A percentile compares a stretch with the other conserved stretches of the same genome.
Conservation (phyloP, 148 eudicot species). For the Camellia granthamiana region DNA sequence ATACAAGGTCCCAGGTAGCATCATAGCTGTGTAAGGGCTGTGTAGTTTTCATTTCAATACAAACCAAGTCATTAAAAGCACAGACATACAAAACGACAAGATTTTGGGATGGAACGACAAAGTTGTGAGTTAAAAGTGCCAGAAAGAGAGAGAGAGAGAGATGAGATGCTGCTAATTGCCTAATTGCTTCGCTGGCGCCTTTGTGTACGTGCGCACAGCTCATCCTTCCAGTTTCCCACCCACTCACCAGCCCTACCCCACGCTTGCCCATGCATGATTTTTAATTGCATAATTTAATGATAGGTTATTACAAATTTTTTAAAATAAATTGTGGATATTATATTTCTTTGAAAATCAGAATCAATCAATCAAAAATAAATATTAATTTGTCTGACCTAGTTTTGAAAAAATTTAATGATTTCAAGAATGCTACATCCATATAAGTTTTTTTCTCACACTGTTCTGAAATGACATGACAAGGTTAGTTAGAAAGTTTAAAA, state of each 20-base stretch:
- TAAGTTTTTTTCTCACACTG: too few relatives aligned
- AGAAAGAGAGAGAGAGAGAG: not conserved
- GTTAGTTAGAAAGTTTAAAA: too few relatives aligned
- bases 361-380: too few relatives aligned
- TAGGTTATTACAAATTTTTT: not conserved
- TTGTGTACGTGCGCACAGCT: conserved; percentile 40
- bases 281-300: not conserved
- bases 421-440: too few relatives aligned
- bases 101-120: not conserved
- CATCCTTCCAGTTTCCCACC: not conserved
- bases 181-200: conserved; percentile 11
- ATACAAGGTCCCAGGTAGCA: too few relatives aligned
- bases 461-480: too few relatives aligned
- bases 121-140: conserved; percentile 3
- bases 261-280: conserved; percentile 22
- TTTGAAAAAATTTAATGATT: too few relatives aligned
- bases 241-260: not conserved
- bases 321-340: not conserved
- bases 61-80: not conserved
- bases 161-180: conserved; percentile 11
- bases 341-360: too few relatives aligned
- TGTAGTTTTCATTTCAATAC: too few relatives aligned
- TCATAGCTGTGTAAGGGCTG: too few relatives aligned
- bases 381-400: too few relatives aligned
- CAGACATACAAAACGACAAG: not conserved